Percentiles rank a stretch among this genome's conserved stretches.
Evolutionary conservation across 2,329 filamentous ascomycete genomes (phyloP).

Genomic region (Penicillium freii): DNA sequence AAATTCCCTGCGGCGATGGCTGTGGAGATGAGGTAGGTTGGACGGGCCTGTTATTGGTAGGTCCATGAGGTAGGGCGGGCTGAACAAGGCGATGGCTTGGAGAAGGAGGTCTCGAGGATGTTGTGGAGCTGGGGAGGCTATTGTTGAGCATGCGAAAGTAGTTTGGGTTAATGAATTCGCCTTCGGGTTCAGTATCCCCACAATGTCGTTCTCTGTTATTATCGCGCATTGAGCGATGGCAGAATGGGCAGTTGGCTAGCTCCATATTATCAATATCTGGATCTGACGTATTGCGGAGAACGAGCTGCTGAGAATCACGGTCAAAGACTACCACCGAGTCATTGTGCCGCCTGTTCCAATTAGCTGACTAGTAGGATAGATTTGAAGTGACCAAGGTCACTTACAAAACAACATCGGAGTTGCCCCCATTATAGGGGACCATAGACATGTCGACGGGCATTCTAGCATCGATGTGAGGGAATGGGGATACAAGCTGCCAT

Average conservation of each 20-base stretch:
- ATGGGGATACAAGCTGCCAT: constrained; percentile 1
- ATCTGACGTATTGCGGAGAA: constrained; percentile 64
- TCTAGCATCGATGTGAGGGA: constrained; percentile 13
- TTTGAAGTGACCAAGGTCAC: constrained; percentile 12
- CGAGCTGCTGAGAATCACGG: constrained; percentile 76
- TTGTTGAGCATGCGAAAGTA: constrained; percentile 91
- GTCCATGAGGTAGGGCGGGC: constrained; percentile 44
- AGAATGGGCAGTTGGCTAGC: constrained; percentile 78
- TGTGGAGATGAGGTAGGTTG: constrained; percentile 51
- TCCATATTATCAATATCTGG: constrained; percentile 53
- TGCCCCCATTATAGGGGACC: constrained; percentile 43
- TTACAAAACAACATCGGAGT: constrained; percentile 48
- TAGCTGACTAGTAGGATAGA: constrained; percentile 8
- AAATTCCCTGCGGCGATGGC: constrained; percentile 65
- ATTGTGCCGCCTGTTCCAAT: constrained; percentile 70
- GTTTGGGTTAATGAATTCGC: constrained; percentile 80
- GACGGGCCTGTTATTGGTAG: constrained; percentile 52
- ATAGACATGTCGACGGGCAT: constrained; percentile 46
- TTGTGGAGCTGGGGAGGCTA: constrained; percentile 52
- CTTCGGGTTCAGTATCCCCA: constrained; percentile 37
- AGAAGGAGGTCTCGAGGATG: constrained; percentile 47
- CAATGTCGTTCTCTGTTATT: constrained; percentile 42
- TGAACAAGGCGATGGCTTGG: constrained; percentile 50
- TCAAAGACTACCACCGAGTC: constrained; percentile 92
- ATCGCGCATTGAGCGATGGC: constrained; percentile 68